Evolutionary conservation across 2,329 filamentous ascomycete species (phyloP), one percentile per base, ranked within the genome.

Genomic region (Aaosphaeria pasadenensis): DNA sequence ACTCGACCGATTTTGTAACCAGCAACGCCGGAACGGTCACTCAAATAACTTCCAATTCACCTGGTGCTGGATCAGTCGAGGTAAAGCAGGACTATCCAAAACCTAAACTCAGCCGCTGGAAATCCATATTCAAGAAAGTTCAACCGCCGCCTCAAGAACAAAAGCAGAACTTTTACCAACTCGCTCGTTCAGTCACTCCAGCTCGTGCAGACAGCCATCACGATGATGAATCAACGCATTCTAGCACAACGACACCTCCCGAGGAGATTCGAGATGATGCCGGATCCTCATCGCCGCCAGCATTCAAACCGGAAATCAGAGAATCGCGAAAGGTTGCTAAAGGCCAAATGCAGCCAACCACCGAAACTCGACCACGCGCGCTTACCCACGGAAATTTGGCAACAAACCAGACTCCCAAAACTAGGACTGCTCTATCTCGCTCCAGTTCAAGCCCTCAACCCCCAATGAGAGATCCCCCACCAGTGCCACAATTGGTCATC

Each of bases 91-190:
- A 49, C 7, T 50, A 63, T 30, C 48, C 56, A 30, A 70, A 64
- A 48, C 60, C 66, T 6, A 71, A 71, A 48, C 39, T 71, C 39
- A 69, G 66, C 47, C 56, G 68, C 32, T 71, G 69, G 69, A 71
- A 67, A 49, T 70, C 67, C 24, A 44, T 71, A 35, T 71, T 71
- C 55, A 67, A 58, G 44, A 70, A 68, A 54, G 54, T 52, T 7
- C 54, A 58, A 28, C 55, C 56, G 33, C 33, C 33, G 4, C 53
- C 51, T 32, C 43, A 30, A 32, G 55, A 50, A 47, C 62, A 66
- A 35, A 62, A 61, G 44, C 51, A 55, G 11, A 48, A 63, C 1
- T 71, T 71, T 50, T 71, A 71, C 43, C 66, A 71, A 42, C 45
- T 71, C 30, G 56, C 63, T 33, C 59, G 60, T 35, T 54, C 60